Evolutionary conservation across 1,284 basidiomycete species (phyloP).

Genomic region (Erythrobasidium hasegawianum): DNA sequence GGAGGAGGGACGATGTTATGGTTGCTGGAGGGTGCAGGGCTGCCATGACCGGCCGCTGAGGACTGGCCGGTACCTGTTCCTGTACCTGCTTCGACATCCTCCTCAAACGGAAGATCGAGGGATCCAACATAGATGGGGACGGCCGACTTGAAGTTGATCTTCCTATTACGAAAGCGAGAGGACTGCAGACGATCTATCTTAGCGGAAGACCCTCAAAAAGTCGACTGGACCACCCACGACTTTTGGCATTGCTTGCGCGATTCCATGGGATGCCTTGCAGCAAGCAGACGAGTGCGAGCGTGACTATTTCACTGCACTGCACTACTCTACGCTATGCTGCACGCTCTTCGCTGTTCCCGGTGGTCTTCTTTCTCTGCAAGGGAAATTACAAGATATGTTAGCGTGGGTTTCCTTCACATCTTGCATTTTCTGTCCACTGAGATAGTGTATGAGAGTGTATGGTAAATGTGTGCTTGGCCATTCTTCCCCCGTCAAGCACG

Average conservation of each 20-base stretch:
- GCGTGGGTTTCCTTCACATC: too few relatives aligned
- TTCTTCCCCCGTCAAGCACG: background rate
- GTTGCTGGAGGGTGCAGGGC: background rate
- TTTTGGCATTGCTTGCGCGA: slow-evolving; percentile 35
- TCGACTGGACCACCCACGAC: slow-evolving; percentile 15
- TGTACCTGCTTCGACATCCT: slow-evolving; percentile 41
- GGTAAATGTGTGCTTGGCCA: background rate
- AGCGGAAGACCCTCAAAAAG: background rate
- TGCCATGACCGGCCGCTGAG: slow-evolving; percentile 20
- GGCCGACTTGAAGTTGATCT: slow-evolving; percentile 48
- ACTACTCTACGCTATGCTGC: too few relatives aligned
- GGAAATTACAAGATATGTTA: too few relatives aligned
- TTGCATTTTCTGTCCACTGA: background rate
- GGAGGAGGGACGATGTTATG: background rate
- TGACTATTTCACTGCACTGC: too few relatives aligned
- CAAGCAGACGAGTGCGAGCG: too few relatives aligned
- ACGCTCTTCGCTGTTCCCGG: too few relatives aligned
- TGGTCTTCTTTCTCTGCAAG: too few relatives aligned
- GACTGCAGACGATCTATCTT: slow-evolving; percentile 24
- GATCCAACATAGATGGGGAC: slow-evolving; percentile 44
- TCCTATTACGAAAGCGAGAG: slow-evolving; percentile 47
- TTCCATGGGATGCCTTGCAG: too few relatives aligned
- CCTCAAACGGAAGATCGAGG: slow-evolving; percentile 39
- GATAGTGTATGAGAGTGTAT: background rate
- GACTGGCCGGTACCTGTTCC: slow-evolving; percentile 31